Base-by-base conservation (phyloP, 1,139 yeast genomes). In the Diutina ranongensis region DNA sequence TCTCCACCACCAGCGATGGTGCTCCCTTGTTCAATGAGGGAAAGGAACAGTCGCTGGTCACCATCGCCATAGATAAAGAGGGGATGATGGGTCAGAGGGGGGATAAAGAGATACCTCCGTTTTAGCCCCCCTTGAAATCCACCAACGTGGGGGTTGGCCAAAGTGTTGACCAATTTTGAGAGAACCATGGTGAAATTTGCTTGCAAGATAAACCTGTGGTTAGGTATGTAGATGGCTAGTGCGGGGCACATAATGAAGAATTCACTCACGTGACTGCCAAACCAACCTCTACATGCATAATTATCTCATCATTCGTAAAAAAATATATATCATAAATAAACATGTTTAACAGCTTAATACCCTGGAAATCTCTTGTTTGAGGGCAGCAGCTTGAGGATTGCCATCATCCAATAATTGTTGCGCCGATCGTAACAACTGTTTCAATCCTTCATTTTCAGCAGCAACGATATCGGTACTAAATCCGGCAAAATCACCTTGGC, bases 81-180 rank as follows among this genome's bases (percentile, higher is more conserved):
- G 1, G 88, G 88, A 46, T 76, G 74, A 52, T 77, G 74, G 1
- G 85, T 81, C 41, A 84, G 76, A 0, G 88, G 87, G 1, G 87
- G 86, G n/a, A 82, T 73, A 57, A 77, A 82, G 21, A 71, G 59
- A 49, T 75, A 58, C 47, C 74, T 58, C 46, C 74, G 57, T 28
- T 68, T 68, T 21, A 66, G 66, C 5, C 70, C 65, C n/a, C 64
- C 62, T 44, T n/a, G 31, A n/a, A 38, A 25, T n/a, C 42, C 42
- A 18, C 42, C 42, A 4, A 38, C 16, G 12, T 61, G 60, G 18
- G 74, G 73, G 51, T 67, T 68, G 42, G 74, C 72, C 44, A 70
- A 59, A 50, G 62, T 61, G 52, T 71, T 71, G 45, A 71, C 68
- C 12, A 66, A 55, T 47, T 61, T 58, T 46, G 69, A 70, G 49